These are phyloP conservation scores for Capillidium heterosporum DNA, from an alignment of 371 early-diverging fungal species.

Conservation along the genomic window DNA sequence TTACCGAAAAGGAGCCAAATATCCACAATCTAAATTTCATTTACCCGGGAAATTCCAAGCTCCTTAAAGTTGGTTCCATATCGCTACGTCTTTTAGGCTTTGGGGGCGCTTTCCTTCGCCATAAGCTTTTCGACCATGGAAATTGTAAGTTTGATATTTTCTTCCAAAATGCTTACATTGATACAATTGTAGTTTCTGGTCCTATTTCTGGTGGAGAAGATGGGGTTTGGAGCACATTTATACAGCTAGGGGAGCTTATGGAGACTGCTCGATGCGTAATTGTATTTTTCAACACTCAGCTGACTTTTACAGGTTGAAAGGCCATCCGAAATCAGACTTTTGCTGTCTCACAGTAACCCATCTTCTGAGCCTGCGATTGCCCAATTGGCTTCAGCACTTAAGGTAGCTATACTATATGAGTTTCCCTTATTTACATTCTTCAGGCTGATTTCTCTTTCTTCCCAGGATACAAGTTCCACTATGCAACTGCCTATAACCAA, in stretches of 20 bases:
- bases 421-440: too few species aligned
- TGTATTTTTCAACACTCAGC: background rate
- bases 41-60: slow-evolving; percentile 30
- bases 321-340: slow-evolving; percentile 31
- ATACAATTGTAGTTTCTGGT: slow-evolving; percentile 18
- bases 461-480: too few species aligned
- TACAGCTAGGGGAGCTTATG: slow-evolving; percentile 44
- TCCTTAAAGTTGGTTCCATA: slow-evolving; percentile 37
- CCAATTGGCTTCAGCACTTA: slow-evolving; percentile 32
- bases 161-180: too few species aligned
- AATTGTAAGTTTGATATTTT: slow-evolving; percentile 20
- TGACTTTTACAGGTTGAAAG: slow-evolving; percentile 20
- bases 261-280: slow-evolving; percentile 32
- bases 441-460: too few species aligned
- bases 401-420: slow-evolving; percentile 22
- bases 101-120: slow-evolving; percentile 42
- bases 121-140: slow-evolving; percentile 48
- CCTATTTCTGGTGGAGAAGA: slow-evolving; percentile 48
- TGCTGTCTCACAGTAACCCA: slow-evolving; percentile 41
- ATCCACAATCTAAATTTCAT: slow-evolving; percentile 32
- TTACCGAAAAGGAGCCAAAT: slow-evolving; percentile 32
- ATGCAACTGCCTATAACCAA: too few species aligned
- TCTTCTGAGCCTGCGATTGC: slow-evolving; percentile 41
- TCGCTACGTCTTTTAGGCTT: slow-evolving; percentile 39
- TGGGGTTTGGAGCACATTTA: slow-evolving; percentile 46